Conservation (phyloP, 768 basidiomycete genomes). For the Lentinula sp. region DNA sequence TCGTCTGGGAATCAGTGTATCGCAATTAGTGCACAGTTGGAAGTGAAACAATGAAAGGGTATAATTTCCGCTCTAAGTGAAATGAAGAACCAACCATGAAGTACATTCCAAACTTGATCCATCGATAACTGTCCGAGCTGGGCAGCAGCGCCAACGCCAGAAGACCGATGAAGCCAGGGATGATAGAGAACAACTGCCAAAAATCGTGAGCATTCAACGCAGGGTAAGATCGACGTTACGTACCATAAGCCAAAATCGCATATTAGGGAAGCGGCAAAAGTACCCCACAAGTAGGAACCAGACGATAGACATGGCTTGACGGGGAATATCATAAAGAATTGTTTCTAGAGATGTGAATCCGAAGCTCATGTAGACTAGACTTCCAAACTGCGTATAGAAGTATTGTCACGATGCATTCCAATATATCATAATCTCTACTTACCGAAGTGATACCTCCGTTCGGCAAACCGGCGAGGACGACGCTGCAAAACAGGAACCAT, state of each 20-base stretch:
- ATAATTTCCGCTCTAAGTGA: background rate
- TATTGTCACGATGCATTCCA: background rate
- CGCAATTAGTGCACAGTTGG: background rate
- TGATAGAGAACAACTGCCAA: conserved; percentile 1
- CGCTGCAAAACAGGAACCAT: conserved; percentile 6
- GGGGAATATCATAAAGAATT: conserved; percentile 6
- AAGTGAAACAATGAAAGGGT: background rate
- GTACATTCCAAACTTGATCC: conserved; percentile 11
- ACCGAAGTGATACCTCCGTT: conserved; percentile 10
- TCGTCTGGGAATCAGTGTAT: background rate
- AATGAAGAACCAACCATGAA: conserved; percentile 5
- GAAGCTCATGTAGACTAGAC: conserved; percentile 7
- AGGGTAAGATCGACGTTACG: background rate
- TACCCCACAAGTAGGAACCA: conserved; percentile 8
- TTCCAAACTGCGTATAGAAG: conserved; percentile 5
- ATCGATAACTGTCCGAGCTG: background rate
- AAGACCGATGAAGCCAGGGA: conserved; percentile 8
- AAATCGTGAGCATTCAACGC: background rate
- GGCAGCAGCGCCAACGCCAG: conserved; percentile 5
- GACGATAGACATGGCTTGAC: conserved; percentile 2
- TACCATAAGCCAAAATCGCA: conserved; percentile 7
- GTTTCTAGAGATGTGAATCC: conserved; percentile 8
- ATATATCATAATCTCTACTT: background rate
- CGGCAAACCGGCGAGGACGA: conserved; percentile 4
- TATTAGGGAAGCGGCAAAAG: background rate